phyloP scores from a whole-genome alignment of 2,329 filamentous ascomycete genomes.

The Aspergillus sojae region DNA sequence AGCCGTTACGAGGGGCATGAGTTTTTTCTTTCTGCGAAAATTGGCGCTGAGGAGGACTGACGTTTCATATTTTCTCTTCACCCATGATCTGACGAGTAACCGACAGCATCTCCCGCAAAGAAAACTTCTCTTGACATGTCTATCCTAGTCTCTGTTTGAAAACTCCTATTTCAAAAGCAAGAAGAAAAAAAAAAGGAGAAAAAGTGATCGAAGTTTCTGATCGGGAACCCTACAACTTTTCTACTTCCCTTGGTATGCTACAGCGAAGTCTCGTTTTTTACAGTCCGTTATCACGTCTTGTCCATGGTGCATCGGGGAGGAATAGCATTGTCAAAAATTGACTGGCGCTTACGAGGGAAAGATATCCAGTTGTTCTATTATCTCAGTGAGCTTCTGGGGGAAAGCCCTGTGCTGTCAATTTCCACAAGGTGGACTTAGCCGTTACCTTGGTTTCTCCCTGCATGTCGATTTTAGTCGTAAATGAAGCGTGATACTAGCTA shows the following conservation, averaged over 20 bases:
- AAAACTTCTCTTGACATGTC: slow-evolving; percentile 40
- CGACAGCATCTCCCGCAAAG: slow-evolving; percentile 8
- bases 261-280: slow-evolving; percentile 21
- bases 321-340: slow-evolving; percentile 55
- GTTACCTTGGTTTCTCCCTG: slow-evolving; percentile 66
- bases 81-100: slow-evolving; percentile 8
- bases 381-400: slow-evolving; percentile 64
- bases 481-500: slow-evolving; percentile 39
- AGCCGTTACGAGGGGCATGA: slow-evolving; percentile 32
- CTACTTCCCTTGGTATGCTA: slow-evolving; percentile 33
- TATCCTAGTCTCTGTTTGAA: slow-evolving; percentile 43
- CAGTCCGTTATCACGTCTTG: slow-evolving; percentile 31
- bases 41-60: slow-evolving; percentile 26
- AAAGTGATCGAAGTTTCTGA: slow-evolving; percentile 32
- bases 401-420: slow-evolving; percentile 91
- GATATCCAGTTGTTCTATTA: slow-evolving; percentile 70
- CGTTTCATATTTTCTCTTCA: background rate
- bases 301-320: slow-evolving; percentile 37
- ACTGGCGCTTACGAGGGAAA: slow-evolving; percentile 98
- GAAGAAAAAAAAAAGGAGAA: slow-evolving; percentile 39
- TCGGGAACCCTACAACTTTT: slow-evolving; percentile 29
- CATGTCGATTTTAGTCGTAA: slow-evolving; percentile 42
- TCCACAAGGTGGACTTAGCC: slow-evolving; percentile 83
- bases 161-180: slow-evolving; percentile 30
- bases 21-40: slow-evolving; percentile 26